These are phyloP conservation scores for Medicago lupulina DNA, from an alignment of 306 rosid species.

Conservation along the genomic window DNA sequence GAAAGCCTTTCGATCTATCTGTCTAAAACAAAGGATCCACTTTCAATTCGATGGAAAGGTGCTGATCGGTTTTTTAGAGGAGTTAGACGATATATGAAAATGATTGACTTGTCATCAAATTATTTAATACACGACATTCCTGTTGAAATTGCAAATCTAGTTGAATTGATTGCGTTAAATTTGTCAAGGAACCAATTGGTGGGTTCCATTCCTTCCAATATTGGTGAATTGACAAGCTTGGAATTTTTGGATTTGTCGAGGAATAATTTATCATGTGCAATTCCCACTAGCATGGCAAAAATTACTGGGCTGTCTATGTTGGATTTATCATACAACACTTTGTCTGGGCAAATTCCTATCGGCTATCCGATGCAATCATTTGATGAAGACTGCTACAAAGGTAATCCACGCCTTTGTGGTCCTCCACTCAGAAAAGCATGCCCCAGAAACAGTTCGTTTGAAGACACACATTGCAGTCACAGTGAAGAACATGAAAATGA, in stretches of 20 bases:
- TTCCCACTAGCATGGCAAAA: slow-evolving; percentile 36
- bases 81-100: too few species aligned
- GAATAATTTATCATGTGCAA: slow-evolving; percentile 43
- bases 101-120: slow-evolving; percentile 49
- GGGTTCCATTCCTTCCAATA: slow-evolving; percentile 41
- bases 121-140: slow-evolving; percentile 40
- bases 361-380: background rate
- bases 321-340: slow-evolving; percentile 38
- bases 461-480: background rate
- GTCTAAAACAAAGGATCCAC: too few species aligned
- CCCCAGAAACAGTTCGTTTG: background rate
- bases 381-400: background rate
- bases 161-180: background rate
- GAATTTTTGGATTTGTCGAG: slow-evolving; percentile 42
- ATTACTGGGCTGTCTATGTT: background rate
- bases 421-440: background rate
- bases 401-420: background rate
- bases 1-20: background rate
- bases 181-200: slow-evolving; percentile 36
- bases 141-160: slow-evolving; percentile 12
- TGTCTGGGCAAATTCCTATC: slow-evolving; percentile 37
- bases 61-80: too few species aligned
- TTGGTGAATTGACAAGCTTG: slow-evolving; percentile 18
- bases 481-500: background rate
- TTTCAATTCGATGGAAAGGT: too few species aligned